Evolutionary conservation across 2,329 filamentous ascomycete species (phyloP).

Genomic region (Mycosphaerella arachidis): DNA sequence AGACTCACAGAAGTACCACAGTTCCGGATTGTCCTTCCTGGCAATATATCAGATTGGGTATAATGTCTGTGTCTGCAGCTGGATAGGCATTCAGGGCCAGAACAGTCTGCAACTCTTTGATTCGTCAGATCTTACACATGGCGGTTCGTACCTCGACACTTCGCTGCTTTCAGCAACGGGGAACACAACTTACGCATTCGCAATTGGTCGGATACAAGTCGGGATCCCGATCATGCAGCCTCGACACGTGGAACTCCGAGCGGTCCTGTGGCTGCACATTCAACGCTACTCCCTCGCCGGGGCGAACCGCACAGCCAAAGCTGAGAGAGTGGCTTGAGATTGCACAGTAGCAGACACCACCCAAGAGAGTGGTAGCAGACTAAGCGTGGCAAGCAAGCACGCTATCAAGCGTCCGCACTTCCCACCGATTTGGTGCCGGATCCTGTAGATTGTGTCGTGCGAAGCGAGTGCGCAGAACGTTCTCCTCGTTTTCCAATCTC

Average conservation of each 20-base stretch:
- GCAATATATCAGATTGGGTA: neutral
- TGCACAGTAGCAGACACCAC: neutral
- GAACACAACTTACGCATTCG: neutral
- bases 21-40: neutral
- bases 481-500: neutral
- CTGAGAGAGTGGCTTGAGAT: neutral
- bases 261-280: neutral
- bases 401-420: neutral
- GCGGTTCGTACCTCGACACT: neutral
- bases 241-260: conserved; percentile 7
- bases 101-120: conserved; percentile 1
- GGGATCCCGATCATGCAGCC: conserved; percentile 1
- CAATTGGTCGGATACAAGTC: conserved; percentile 2
- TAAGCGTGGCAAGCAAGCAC: neutral
- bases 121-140: neutral
- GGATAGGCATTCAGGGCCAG: conserved; percentile 6
- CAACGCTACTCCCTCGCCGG: neutral
- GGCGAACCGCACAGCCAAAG: conserved; percentile 7
- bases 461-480: neutral
- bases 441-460: neutral
- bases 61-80: conserved; percentile 1
- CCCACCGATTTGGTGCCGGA: neutral
- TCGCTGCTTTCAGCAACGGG: neutral
- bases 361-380: neutral
- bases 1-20: neutral